phyloP scores from a whole-genome alignment of 164 flowering plant species.

The Vitis rupestris region DNA sequence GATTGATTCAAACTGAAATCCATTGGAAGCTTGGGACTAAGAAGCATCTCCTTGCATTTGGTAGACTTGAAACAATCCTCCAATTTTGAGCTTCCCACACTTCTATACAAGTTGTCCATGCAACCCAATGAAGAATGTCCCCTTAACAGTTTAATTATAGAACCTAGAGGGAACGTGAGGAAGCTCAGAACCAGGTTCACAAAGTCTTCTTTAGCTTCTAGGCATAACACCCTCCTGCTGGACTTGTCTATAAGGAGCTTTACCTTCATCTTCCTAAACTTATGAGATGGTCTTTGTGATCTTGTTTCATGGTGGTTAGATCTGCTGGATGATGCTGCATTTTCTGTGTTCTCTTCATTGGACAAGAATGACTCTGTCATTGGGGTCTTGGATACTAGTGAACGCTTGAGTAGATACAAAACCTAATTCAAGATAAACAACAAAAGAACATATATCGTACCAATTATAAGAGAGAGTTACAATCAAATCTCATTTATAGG shows the following conservation, averaged over 20 bases:
- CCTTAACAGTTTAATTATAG: neutral
- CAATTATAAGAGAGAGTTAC: too few species aligned
- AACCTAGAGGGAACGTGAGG: slow-evolving; percentile 15
- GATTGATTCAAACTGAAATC: slow-evolving; percentile 1
- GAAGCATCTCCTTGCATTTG: slow-evolving; percentile 6
- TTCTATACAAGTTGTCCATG: slow-evolving; percentile 16
- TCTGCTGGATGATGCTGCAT: too few species aligned
- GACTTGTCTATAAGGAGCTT: slow-evolving; percentile 9
- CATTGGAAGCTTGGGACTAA: slow-evolving; percentile 15
- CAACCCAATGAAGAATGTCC: slow-evolving; percentile 1
- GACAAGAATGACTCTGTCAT: slow-evolving; percentile 8
- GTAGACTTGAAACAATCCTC: slow-evolving; percentile 2
- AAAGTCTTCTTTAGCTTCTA: slow-evolving; percentile 11
- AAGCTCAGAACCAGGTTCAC: slow-evolving; percentile 13
- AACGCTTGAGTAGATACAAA: slow-evolving; percentile 9
- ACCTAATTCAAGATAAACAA: slow-evolving; percentile 2
- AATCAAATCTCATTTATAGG: too few species aligned
- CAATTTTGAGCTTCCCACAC: slow-evolving; percentile 3
- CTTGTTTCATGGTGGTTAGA: too few species aligned
- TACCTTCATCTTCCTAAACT: neutral
- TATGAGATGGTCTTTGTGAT: too few species aligned
- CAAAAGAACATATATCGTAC: neutral
- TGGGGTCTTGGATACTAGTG: neutral
- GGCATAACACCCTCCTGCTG: slow-evolving; percentile 2
- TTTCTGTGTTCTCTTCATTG: neutral